Evolutionary conservation across 106 monocot genomes (phyloP), one percentile per base, ranked within the genome.

Genomic region (Alisma plantagoaquatica): DNA sequence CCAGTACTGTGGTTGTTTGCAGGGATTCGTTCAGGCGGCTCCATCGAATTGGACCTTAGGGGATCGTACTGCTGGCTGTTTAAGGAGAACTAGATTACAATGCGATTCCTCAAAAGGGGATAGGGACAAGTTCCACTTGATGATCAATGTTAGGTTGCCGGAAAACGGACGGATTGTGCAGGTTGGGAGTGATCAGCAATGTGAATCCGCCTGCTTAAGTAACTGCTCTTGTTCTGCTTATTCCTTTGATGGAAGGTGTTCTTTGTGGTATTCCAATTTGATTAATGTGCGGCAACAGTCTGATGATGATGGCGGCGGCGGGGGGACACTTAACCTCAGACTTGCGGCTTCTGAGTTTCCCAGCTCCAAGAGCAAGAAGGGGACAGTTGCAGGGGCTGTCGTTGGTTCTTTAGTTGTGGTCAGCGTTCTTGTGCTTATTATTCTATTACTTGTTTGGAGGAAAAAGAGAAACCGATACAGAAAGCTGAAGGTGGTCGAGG

Each of bases 151-250:
- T 33, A 55, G 10, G 8, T 46, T 73, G 21, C 73, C 73, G 11
- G 57, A 27, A 30, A 43, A 69, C 19, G 17, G 38, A 3, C 51
- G 16, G 42, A 18, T 24, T 4, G 14, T 52, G 23, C n/a, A 18
- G 10, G 56, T 17, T 21, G 49, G 18, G 10, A 60, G 41, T 21
- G 1, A n/a, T 12, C 44, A 56, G 6, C 51, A 77, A 5, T 82
- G 81, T 33, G 56, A 65, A 31, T 53, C 20, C 22, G 44, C 49
- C 32, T 82, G 77, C 61, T 51, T 65, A 65, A 54, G 32, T 4
- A 73, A 77, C 29, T 77, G 76, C 32, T 54, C 62, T 45, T 82
- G 81, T 43, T 69, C 54, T 53, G 81, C 60, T 22, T 80, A 67
- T 49, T 51, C 81, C 17, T 65, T 51, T 30, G 46, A 11, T 15